phyloP scores from a whole-genome alignment of 2,329 filamentous ascomycete genomes.

The Zalaria obscura region DNA sequence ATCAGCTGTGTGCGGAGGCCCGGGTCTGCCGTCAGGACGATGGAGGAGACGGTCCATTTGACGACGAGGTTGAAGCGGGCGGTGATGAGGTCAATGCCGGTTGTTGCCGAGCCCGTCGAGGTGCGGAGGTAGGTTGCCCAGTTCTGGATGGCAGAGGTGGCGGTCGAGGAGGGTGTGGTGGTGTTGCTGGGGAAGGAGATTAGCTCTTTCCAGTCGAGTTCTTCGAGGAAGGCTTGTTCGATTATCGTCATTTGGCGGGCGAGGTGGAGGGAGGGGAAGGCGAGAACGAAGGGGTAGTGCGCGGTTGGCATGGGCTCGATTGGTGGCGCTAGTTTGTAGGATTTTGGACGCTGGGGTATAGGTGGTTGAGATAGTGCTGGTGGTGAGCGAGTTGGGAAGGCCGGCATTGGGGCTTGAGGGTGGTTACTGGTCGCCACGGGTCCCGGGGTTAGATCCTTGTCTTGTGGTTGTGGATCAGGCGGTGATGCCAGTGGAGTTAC shows the following conservation, averaged over 20 bases:
- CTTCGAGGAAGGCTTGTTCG: conserved; percentile 72
- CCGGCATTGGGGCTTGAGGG: too few species aligned
- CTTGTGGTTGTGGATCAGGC: background rate
- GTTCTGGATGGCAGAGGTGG: conserved; percentile 26
- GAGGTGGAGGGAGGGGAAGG: conserved; percentile 64
- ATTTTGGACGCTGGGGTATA: too few species aligned
- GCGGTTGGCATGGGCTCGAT: conserved; percentile 1
- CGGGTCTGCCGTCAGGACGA: conserved; percentile 56
- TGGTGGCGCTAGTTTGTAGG: background rate
- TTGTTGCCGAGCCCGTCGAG: conserved; percentile 44
- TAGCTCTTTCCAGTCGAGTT: conserved; percentile 79
- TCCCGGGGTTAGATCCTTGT: background rate
- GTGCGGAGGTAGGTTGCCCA: conserved; percentile 60
- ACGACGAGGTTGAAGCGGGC: conserved; percentile 80
- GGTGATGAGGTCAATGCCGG: conserved; percentile 68
- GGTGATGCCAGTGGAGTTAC: background rate
- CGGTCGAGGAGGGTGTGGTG: conserved; percentile 33
- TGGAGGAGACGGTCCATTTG: conserved; percentile 72
- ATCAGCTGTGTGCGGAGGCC: conserved; percentile 64
- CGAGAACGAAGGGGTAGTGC: conserved; percentile 68
- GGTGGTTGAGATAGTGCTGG: too few species aligned
- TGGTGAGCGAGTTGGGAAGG: too few species aligned
- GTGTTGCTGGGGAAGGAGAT: conserved; percentile 76
- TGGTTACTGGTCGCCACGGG: too few species aligned
- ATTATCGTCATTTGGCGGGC: conserved; percentile 77